Conservation (phyloP, 1,284 basidiomycete species). For the Ganoderma boninense region DNA sequence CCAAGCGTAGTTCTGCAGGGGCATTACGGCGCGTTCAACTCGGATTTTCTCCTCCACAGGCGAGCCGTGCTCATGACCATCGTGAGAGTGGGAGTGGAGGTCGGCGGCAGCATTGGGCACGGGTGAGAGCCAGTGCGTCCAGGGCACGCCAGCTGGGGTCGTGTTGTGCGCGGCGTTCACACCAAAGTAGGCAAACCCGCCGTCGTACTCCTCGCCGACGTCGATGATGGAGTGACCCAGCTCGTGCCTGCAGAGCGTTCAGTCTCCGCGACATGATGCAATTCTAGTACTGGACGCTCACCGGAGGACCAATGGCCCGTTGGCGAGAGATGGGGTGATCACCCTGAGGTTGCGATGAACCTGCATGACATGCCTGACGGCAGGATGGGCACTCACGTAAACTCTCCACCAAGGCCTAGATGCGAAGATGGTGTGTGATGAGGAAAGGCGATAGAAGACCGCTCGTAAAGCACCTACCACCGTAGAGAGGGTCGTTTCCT, state of each 20-base stretch:
- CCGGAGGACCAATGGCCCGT: constrained; percentile 81
- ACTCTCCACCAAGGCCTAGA: constrained; percentile 80
- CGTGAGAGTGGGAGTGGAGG: constrained; percentile 21
- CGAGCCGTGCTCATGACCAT: not conserved
- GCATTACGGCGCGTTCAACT: constrained; percentile 79
- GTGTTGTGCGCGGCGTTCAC: constrained; percentile 66
- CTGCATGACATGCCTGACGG: not conserved
- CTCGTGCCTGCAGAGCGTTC: constrained; percentile 59
- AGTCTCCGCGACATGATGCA: not conserved
- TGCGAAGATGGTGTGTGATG: not conserved
- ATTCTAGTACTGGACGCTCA: constrained; percentile 19
- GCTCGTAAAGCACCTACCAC: constrained; percentile 56
- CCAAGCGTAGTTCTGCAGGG: constrained; percentile 82
- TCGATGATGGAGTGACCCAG: constrained; percentile 84
- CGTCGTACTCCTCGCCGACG: constrained; percentile 90
- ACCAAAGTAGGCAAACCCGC: constrained; percentile 80
- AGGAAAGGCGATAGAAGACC: not conserved
- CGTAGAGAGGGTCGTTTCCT: constrained; percentile 87
- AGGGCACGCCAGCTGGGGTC: constrained; percentile 56
- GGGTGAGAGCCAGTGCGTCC: constrained; percentile 77
- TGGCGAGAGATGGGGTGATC: constrained; percentile 81
- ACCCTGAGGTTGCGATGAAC: constrained; percentile 54
- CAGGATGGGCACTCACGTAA: constrained; percentile 63
- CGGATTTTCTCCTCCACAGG: constrained; percentile 38
- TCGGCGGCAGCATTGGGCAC: constrained; percentile 25